Base-by-base conservation (phyloP, 768 basidiomycete species). In the Mycena venus region DNA sequence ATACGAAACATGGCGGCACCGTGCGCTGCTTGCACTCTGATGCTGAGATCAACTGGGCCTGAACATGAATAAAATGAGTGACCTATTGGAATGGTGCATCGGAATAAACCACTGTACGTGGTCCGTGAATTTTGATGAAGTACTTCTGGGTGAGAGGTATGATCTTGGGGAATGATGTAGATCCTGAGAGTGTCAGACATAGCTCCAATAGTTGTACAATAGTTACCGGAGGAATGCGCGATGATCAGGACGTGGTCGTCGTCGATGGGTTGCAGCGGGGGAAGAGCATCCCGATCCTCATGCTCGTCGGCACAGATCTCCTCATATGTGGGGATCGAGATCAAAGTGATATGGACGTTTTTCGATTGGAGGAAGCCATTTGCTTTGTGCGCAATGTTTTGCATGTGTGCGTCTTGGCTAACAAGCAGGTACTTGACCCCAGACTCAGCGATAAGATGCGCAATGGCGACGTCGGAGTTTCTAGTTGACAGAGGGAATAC, bases 1-100 rank as follows among this genome's bases (percentile, higher is more conserved):
- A 56, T 42, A 67, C 65, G 65, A 31, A 67, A 56, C 65, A 67
- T 67, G 15, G 65, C 51, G 38, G n/a, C 42, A 7, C 65, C 65
- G 10, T 67, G 65, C 17, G 25, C 3, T 38, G 51, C 25, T 55
- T 67, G 65, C 14, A 67, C 65, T 36, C 19, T 27, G 38, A 25
- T 40, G 38, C 53, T 40, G 17, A 40, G n/a, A 56, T 67, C 38
- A 11, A 31, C 15, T n/a, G 10, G 36, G 53, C 15, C 36, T 56
- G 51, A 12, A 42, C 2, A 49, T 19, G 19, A 21, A 49, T 21
- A 67, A 38, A 7, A 53, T 55, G 36, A 23, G 7, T 32, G 19
- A 67, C 1, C 19, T 21, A 12, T 9, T 44, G 3, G 8, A n/a
- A 25, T 21, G 17, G 25, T 10, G 29, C 44, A 47, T 27, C 23